Evolutionary conservation across 2,329 filamentous ascomycete species (phyloP), one percentile per base, ranked within the genome.

Genomic region (Penicillium hordei): DNA sequence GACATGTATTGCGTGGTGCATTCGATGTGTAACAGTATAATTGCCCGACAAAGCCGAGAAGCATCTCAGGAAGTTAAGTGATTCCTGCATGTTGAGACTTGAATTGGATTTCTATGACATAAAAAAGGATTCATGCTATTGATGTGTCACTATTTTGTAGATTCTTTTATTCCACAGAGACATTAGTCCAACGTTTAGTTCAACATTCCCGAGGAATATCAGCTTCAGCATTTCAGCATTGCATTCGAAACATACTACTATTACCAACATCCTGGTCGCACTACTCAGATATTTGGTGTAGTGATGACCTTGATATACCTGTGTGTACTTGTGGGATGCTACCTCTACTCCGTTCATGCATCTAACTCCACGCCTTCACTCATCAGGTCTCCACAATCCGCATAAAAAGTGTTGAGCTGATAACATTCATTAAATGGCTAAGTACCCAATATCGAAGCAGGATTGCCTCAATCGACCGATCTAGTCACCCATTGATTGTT

Each of bases 41-140:
- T 23, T 8, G 27, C 27, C 44, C 34, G 52, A 40, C n/a, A n/a
- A 19, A 49, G 43, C 13, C 44, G 45, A 54, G 23, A n/a, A 15
- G 23, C 29, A 36, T 38, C 48, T 34, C 27, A 33, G 5, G 6
- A 25, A 56, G 4, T 19, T 12, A 3, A 29, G n/a, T 51, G 17
- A 40, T 57, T 46, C 48, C 48, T 57, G 48, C 48, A 57, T 52
- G 39, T 38, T 13, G 17, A 33, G 34, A 57, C 48, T 17, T 17
- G 45, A 43, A 27, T 39, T 19, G 15, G 1, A 13, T 40, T 48
- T 42, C 21, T 40, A 52, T 57, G 23, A 46, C 34, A 34, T 50
- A 44, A 56, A 23, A 21, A 21, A 19, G 43, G n/a, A 44, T 19
- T 19, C 6, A 25, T 21, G 38, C 5, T 9, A 31, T 38, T 19